phyloP scores from a whole-genome alignment of 2,329 filamentous ascomycete genomes.

The Exophiala alcalophila region DNA sequence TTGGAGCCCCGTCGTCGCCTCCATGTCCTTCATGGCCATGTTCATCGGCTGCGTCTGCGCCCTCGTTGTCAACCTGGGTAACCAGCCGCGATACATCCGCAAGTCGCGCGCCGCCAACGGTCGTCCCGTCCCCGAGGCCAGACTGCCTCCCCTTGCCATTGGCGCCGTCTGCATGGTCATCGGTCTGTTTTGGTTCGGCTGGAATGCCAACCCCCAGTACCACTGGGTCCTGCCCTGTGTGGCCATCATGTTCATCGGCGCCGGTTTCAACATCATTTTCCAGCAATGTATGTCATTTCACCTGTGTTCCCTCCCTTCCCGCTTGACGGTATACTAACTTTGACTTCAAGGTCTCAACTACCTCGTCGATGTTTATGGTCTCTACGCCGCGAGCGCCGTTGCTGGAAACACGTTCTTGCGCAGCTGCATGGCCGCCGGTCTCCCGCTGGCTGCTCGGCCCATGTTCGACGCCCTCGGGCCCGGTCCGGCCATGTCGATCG shows the following conservation, averaged over 20 bases:
- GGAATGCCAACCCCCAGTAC: constrained; percentile 38
- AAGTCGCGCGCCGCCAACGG: constrained; percentile 30
- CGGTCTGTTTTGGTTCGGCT: constrained; percentile 47
- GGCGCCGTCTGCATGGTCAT: constrained; percentile 44
- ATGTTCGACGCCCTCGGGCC: constrained; percentile 44
- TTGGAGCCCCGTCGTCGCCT: constrained; percentile 43
- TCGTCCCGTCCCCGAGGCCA: constrained; percentile 39
- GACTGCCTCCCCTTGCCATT: constrained; percentile 47
- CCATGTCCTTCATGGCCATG: constrained; percentile 47
- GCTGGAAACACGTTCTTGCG: constrained; percentile 45
- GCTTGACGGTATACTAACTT: constrained; percentile 3
- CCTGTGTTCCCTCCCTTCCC: neutral
- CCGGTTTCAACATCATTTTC: constrained; percentile 36
- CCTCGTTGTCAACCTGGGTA: constrained; percentile 43
- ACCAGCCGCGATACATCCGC: constrained; percentile 40
- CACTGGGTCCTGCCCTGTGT: constrained; percentile 37
- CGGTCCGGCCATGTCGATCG: constrained; percentile 42
- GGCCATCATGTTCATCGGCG: constrained; percentile 43
- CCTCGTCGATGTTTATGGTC: constrained; percentile 41
- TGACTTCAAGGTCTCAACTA: constrained; percentile 44
- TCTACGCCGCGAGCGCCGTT: constrained; percentile 44
- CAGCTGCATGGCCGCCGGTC: constrained; percentile 39
- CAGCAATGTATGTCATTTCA: constrained; percentile 27
- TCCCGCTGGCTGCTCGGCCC: constrained; percentile 40
- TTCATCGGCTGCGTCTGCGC: constrained; percentile 45